These are phyloP conservation scores for Hibiscus syriacus DNA, from an alignment of 345 rosid species.

Conservation along the genomic window DNA sequence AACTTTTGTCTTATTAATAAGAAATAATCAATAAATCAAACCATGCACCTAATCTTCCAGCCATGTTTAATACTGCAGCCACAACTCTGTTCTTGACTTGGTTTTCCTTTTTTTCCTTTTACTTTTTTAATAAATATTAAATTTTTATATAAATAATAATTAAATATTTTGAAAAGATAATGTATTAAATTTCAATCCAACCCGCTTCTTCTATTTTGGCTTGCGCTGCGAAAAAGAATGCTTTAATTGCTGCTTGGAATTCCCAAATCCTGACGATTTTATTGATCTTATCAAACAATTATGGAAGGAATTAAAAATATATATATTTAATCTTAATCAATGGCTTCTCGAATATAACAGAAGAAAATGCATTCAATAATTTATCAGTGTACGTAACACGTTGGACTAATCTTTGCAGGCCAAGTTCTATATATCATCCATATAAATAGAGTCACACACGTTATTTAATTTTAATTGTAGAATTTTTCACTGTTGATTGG, in stretches of 20 bases:
- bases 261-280: not conserved
- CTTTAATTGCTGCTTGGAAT: not conserved
- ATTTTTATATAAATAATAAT: too few relatives aligned
- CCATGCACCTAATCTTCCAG: conserved; percentile 1
- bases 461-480: not conserved
- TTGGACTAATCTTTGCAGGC: not conserved
- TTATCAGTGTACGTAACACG: not conserved
- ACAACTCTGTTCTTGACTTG: not conserved
- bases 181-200: too few relatives aligned
- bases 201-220: too few relatives aligned
- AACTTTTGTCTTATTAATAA: too few relatives aligned
- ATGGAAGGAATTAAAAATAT: too few relatives aligned
- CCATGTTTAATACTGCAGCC: not conserved
- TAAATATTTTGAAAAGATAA: too few relatives aligned
- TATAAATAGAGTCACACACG: not conserved
- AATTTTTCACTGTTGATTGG: not conserved
- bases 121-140: too few relatives aligned
- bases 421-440: not conserved
- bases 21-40: not conserved
- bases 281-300: not conserved
- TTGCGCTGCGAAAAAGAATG: not conserved
- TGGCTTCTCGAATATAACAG: not conserved
- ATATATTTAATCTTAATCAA: too few relatives aligned
- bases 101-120: not conserved
- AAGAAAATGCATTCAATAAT: not conserved